These are phyloP conservation scores for Cardiospermum halicacabum DNA, from an alignment of 345 rosid species.

Conservation along the genomic window DNA sequence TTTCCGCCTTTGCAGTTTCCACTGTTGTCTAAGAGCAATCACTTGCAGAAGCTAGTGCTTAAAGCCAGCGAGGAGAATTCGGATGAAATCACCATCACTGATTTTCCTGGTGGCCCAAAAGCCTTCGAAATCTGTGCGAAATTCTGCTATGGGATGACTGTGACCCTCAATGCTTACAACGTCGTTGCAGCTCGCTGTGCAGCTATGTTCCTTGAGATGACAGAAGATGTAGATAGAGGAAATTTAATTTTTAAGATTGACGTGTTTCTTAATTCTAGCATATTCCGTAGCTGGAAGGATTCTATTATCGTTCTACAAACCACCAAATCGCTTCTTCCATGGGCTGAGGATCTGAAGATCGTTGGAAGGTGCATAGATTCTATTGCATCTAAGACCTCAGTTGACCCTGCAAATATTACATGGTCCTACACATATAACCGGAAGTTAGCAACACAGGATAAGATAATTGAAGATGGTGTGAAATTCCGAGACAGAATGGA, in stretches of 20 bases:
- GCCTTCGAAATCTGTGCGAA: conserved; percentile 95
- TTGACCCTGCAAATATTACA: conserved; percentile 58
- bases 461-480: conserved; percentile 39
- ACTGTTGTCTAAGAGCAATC: conserved; percentile 75
- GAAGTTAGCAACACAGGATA: conserved; percentile 50
- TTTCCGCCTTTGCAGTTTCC: conserved; percentile 62
- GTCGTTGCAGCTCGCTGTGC: conserved; percentile 86
- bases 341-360: conserved; percentile 87
- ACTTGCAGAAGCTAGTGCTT: conserved; percentile 57
- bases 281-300: conserved; percentile 93
- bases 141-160: conserved; percentile 90
- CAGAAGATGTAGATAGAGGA: conserved; percentile 72
- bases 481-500: conserved; percentile 42
- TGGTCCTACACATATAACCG: conserved; percentile 92
- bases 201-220: conserved; percentile 93
- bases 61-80: conserved; percentile 47
- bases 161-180: conserved; percentile 79
- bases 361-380: conserved; percentile 84
- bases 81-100: conserved; percentile 49
- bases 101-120: conserved; percentile 84
- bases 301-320: conserved; percentile 91
- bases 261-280: conserved; percentile 78
- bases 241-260: conserved; percentile 79
- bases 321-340: conserved; percentile 66
- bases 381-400: conserved; percentile 73